These are phyloP conservation scores for Sarocladium brachiariae DNA, from an alignment of 2,329 filamentous ascomycete species.

Conservation along the genomic window DNA sequence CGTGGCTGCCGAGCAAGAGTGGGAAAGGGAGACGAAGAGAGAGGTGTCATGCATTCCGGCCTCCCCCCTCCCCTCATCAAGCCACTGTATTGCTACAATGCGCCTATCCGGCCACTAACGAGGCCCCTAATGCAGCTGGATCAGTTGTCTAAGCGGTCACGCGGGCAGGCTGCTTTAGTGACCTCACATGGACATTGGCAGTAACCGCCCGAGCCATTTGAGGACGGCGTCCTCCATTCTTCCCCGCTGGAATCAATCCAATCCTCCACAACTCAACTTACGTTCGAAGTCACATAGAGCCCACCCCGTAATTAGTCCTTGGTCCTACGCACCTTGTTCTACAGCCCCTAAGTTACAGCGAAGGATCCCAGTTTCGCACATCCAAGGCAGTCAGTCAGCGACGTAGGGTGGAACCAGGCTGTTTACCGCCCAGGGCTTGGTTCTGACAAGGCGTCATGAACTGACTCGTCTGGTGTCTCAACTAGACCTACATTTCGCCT, in stretches of 20 bases:
- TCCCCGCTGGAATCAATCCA: slow-evolving; percentile 1
- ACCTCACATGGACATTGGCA: not conserved
- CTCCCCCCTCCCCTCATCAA: not conserved
- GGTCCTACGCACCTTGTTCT: too few species aligned
- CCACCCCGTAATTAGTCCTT: too few species aligned
- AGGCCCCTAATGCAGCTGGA: not conserved
- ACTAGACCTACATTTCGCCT: not conserved
- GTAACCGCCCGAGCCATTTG: too few species aligned
- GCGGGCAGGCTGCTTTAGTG: not conserved
- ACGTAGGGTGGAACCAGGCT: slow-evolving; percentile 2
- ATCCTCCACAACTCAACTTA: slow-evolving; percentile 4
- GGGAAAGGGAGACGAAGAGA: not conserved
- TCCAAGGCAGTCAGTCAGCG: not conserved
- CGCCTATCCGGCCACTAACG: not conserved
- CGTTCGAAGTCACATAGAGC: not conserved
- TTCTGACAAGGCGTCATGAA: not conserved
- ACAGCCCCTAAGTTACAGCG: too few species aligned
- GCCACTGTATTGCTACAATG: not conserved
- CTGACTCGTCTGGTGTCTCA: not conserved
- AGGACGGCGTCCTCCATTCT: too few species aligned
- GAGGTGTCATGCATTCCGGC: slow-evolving; percentile 8
- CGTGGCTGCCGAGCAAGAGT: not conserved
- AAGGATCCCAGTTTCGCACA: too few species aligned
- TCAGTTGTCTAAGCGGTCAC: slow-evolving; percentile 4
- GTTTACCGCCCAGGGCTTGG: not conserved